Percentiles rank a stretch among this genome's conserved stretches.
phyloP scores from a whole-genome alignment of 148 eudicot species.

The Spergularia bocconei region DNA sequence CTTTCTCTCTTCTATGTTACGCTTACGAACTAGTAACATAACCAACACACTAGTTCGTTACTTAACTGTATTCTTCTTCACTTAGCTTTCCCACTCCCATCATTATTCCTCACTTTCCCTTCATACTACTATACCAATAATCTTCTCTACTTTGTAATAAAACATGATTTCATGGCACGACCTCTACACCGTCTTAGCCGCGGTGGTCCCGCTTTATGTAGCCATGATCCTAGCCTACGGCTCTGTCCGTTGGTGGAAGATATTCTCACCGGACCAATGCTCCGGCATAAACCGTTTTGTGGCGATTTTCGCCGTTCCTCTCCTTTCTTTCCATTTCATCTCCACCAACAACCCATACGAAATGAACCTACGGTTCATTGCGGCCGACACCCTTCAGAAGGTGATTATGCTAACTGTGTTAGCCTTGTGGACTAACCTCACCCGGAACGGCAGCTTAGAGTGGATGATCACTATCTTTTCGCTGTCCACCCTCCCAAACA shows the following conservation, averaged over 20 bases:
- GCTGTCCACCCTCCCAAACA: constrained; percentile 65
- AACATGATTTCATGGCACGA: constrained; percentile 68
- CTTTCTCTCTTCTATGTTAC: too few species aligned
- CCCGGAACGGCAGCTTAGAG: constrained; percentile 53
- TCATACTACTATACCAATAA: too few species aligned
- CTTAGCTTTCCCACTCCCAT: too few species aligned
- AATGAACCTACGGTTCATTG: constrained; percentile 66
- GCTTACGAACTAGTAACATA: too few species aligned
- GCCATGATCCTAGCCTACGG: constrained; percentile 88
- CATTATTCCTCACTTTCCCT: too few species aligned
- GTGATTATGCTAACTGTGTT: constrained; percentile 47
- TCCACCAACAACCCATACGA: constrained; percentile 57
- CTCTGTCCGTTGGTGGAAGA: constrained; percentile 85
- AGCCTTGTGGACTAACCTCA: constrained; percentile 49
- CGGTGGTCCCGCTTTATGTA: constrained; percentile 75
- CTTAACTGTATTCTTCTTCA: too few species aligned
- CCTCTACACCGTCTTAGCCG: constrained; percentile 69
- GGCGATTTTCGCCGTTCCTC: constrained; percentile 69
- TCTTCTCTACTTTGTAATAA: background rate
- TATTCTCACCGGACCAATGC: constrained; percentile 80
- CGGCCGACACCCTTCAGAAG: constrained; percentile 75
- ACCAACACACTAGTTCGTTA: too few species aligned
- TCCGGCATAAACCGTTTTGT: constrained; percentile 86
- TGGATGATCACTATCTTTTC: constrained; percentile 79
- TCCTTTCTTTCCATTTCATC: constrained; percentile 78